Conservation (phyloP, 768 basidiomycete genomes). For the Serpula lacrymans region DNA sequence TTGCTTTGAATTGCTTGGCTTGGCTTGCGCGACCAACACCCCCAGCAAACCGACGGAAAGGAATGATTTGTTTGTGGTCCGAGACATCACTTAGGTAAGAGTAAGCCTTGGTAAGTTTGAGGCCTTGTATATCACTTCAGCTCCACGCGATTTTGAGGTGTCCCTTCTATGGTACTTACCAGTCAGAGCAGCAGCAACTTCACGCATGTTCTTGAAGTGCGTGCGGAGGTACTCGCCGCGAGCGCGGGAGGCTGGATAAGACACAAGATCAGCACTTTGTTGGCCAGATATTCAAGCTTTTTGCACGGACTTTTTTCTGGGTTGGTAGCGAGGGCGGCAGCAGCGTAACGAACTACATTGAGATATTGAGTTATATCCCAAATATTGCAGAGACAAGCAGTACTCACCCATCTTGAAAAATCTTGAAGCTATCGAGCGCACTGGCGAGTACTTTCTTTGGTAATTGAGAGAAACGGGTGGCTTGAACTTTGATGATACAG, state of each 20-base stretch:
- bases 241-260: constrained; percentile 73
- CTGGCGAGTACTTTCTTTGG: constrained; percentile 59
- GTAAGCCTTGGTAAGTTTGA: constrained; percentile 94
- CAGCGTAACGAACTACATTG: constrained; percentile 85
- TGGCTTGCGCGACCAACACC: constrained; percentile 93
- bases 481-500: constrained; percentile 29
- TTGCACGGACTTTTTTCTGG: constrained; percentile 86
- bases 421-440: constrained; percentile 45
- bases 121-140: constrained; percentile 47
- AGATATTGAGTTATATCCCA: no score
- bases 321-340: constrained; percentile 81
- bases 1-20: constrained; percentile 95
- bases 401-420: constrained; percentile 63
- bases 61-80: constrained; percentile 96
- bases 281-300: not conserved
- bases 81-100: constrained; percentile 89
- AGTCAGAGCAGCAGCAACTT: constrained; percentile 91
- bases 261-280: constrained; percentile 8
- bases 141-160: not conserved
- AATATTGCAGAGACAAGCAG: constrained; percentile 21
- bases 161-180: constrained; percentile 47
- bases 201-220: constrained; percentile 99
- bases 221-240: constrained; percentile 98
- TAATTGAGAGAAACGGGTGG: constrained; percentile 41
- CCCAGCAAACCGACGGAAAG: constrained; percentile 93